Conservation (phyloP, 83 land plant genomes). For the Thuja plicata region DNA sequence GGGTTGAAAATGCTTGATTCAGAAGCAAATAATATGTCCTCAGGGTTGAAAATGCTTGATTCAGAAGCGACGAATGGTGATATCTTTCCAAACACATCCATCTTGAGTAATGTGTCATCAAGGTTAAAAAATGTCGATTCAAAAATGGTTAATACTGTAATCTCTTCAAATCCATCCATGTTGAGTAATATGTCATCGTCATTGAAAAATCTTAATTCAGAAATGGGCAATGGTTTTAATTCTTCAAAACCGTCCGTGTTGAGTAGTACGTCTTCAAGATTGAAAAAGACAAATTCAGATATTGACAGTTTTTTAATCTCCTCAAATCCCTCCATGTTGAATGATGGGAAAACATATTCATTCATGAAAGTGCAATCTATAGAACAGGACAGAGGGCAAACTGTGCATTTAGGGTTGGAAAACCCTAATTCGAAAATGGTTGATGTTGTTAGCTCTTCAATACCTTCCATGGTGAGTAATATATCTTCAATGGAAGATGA, state of each 20-base stretch:
- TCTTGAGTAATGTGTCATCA: not conserved
- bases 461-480: conserved; percentile 27
- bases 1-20: not conserved
- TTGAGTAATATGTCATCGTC: not conserved
- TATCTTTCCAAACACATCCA: conserved; percentile 5
- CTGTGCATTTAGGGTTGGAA: not conserved
- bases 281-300: not conserved
- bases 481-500: conserved; percentile 10
- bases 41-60: not conserved
- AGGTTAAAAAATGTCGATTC: not conserved
- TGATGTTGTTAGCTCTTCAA: not conserved
- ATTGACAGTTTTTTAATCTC: not conserved
- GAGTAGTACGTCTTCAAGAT: not conserved
- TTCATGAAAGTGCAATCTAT: conserved; percentile 8
- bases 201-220: not conserved
- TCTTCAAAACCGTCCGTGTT: conserved; percentile 5
- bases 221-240: not conserved
- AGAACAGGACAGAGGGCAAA: not conserved
- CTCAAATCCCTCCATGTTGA: not conserved
- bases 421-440: not conserved
- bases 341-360: conserved; percentile 3
- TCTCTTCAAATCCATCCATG: not conserved
- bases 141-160: not conserved
- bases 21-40: not conserved
- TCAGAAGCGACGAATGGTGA: not conserved